Evolutionary conservation across 768 basidiomycete genomes (phyloP), one percentile per base, ranked within the genome.

Genomic region (Russula vinacea): DNA sequence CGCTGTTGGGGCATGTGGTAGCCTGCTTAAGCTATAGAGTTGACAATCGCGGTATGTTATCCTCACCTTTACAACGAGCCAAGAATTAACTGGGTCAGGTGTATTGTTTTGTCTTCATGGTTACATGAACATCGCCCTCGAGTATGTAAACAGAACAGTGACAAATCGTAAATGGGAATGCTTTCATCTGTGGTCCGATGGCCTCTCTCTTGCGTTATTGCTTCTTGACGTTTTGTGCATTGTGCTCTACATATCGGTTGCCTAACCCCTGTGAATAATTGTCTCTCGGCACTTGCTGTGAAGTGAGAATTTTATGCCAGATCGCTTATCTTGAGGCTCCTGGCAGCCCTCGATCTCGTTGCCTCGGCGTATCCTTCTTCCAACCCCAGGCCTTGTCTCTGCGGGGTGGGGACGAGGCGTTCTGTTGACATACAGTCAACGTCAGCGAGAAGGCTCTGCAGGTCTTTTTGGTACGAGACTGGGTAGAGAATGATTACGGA

Each of bases 51-150:
- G 62, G 62, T 58, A 39, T 57, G 58, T 50, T n/a, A 42, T 55
- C 56, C 33, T 62, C 53, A 24, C 42, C 22, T 47, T 47, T 68
- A 13, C 39, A 33, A 65, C 29, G 47, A 32, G 22, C 37, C 37
- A 13, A 32, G 32, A 19, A 19, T 24, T n/a, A 8, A 42, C 45
- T 22, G 39, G 35, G 56, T 6, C 64, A 98, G 96, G 96, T 22
- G 81, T 94, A 3, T 78, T 99, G 16, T 95, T 94, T 3, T 98
- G 97, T 72, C 82, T 98, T 26, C 97, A 98, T 75, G 95, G 95
- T 0, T 98, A 97, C 76, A 98, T 99, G 97, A 98, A 98, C 77
- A 96, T 98, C 56, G 97, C 94, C 16, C 77, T 98, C 40, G 97
- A 99, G 76, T 86, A 94, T 74, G 92, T 95, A 11, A 88, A 90